A percentile compares a stretch with the other conserved stretches of the same genome.
phyloP scores from a whole-genome alignment of 495 filamentous ascomycete species.

The Penicillium alfredii region DNA sequence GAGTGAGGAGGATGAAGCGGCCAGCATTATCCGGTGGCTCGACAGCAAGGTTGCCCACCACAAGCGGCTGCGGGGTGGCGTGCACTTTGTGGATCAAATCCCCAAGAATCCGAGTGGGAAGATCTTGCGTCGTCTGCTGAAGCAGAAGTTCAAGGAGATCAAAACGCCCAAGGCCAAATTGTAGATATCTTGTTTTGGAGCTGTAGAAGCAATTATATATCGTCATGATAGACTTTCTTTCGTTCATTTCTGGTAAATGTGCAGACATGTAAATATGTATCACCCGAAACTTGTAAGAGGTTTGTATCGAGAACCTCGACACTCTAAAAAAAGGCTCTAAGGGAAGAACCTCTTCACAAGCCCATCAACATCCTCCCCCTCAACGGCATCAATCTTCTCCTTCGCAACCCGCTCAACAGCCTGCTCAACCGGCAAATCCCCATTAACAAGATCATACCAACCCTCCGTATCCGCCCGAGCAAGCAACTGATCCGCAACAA shows the following conservation, averaged over 20 bases:
- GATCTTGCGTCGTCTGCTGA: slow-evolving; percentile 70
- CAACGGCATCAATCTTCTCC: slow-evolving; percentile 58
- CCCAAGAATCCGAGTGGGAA: slow-evolving; percentile 87
- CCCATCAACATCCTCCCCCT: slow-evolving; percentile 57
- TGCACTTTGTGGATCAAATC: slow-evolving; percentile 73
- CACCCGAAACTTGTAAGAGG: too few relatives aligned
- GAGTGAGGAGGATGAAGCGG: slow-evolving; percentile 46
- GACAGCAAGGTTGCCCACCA: slow-evolving; percentile 57
- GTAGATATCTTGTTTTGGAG: slow-evolving; percentile 15
- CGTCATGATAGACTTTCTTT: too few relatives aligned
- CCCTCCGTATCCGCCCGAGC: slow-evolving; percentile 52
- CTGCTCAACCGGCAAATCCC: slow-evolving; percentile 51
- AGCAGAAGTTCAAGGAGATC: slow-evolving; percentile 46
- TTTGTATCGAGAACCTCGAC: too few relatives aligned
- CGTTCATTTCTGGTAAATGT: too few relatives aligned
- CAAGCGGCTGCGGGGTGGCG: slow-evolving; percentile 76
- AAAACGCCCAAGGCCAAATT: slow-evolving; percentile 39
- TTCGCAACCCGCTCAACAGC: slow-evolving; percentile 60
- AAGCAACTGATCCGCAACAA: slow-evolving; percentile 59
- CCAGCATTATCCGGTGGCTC: slow-evolving; percentile 60
- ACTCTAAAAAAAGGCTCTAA: too few relatives aligned
- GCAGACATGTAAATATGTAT: not conserved
- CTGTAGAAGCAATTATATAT: slow-evolving; percentile 1
- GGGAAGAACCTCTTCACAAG: slow-evolving; percentile 40
- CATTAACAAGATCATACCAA: slow-evolving; percentile 57